A percentile compares a stretch with the other conserved stretches of the same genome.
Conservation (phyloP, 257 asterid genomes). For the Solanum chiquidenum region DNA sequence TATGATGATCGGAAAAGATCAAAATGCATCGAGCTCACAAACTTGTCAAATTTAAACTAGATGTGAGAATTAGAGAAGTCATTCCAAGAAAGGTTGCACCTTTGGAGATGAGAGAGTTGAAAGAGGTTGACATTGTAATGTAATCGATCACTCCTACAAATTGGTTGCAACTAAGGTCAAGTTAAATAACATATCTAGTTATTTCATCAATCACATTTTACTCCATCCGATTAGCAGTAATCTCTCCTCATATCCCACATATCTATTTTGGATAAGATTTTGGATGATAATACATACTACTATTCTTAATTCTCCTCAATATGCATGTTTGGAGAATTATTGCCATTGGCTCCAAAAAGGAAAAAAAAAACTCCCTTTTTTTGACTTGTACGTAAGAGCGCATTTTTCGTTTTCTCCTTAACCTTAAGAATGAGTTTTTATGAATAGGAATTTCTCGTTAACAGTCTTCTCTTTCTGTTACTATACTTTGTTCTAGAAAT, state of each 20-base stretch:
- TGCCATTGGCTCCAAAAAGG: no score
- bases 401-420: no score
- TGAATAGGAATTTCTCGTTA: not conserved
- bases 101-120: not conserved
- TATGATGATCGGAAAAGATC: not conserved
- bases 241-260: not conserved
- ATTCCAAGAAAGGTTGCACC: not conserved
- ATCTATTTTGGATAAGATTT: not conserved
- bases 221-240: not conserved
- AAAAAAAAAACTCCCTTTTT: no score
- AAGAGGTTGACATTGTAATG: not conserved
- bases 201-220: not conserved
- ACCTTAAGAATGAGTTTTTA: not conserved
- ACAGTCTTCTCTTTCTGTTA: not conserved
- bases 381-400: no score
- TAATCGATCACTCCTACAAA: not conserved
- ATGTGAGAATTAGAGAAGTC: not conserved
- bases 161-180: not conserved
- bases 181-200: not conserved
- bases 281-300: no score
- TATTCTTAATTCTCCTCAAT: no score
- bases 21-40: not conserved
- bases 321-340: no score
- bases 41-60: not conserved
- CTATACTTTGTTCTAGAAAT: not conserved